Percentiles rank a stretch among this genome's conserved stretches.
Evolutionary conservation across 768 basidiomycete species (phyloP).

Genomic region (Tulasnella sp.): DNA sequence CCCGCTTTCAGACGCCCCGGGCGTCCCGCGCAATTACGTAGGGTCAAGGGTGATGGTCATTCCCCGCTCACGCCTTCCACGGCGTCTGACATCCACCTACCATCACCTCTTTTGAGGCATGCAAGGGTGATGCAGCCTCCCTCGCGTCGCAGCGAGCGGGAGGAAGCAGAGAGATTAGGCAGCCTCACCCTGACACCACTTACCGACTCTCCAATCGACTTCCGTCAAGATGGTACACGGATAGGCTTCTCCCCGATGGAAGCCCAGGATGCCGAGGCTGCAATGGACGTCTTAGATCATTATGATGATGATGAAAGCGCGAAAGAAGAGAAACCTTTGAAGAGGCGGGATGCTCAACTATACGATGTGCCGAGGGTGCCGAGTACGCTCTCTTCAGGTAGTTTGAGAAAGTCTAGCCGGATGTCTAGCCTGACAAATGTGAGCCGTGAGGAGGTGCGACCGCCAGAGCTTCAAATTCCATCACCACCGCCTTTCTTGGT

Average conservation of each 20-base stretch:
- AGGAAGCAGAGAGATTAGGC: neutral
- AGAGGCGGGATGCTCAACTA: no score
- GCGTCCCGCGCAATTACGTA: neutral
- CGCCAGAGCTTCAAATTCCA: neutral
- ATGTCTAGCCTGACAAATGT: no score
- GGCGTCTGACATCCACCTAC: neutral
- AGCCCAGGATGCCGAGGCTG: constrained; percentile 6
- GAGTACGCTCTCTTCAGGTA: no score
- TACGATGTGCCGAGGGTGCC: no score
- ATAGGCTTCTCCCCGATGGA: neutral
- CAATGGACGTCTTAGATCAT: neutral
- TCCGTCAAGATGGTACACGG: neutral
- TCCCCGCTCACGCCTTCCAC: neutral
- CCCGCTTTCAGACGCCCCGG: no score
- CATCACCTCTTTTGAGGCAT: neutral
- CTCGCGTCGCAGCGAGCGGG: neutral
- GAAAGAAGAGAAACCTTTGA: neutral
- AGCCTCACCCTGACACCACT: constrained; percentile 4
- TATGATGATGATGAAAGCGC: neutral
- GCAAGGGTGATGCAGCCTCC: neutral
- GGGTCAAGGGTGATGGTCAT: neutral
- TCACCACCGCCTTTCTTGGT: neutral
- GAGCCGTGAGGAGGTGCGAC: no score
- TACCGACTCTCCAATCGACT: neutral
- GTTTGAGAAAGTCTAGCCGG: no score